A percentile compares a stretch with the other conserved stretches of the same genome.
Conservation (phyloP, 1,284 basidiomycete species). For the Trichosporon sp. region DNA sequence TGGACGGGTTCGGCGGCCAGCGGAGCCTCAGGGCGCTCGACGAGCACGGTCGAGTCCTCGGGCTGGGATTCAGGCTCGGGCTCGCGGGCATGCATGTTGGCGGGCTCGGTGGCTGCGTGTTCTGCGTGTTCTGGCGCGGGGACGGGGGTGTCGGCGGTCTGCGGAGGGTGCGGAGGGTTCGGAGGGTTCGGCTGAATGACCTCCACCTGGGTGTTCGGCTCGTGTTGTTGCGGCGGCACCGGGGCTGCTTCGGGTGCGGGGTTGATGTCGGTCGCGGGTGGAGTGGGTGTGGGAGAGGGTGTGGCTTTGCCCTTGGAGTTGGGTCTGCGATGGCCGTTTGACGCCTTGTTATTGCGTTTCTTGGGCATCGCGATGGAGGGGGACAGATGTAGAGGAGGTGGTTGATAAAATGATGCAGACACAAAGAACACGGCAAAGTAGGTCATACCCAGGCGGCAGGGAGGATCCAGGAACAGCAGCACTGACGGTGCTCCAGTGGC, state of each 20-base stretch:
- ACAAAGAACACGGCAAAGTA: not conserved
- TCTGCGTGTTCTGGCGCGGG: not conserved
- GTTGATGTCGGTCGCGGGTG: not conserved
- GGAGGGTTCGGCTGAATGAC: not conserved
- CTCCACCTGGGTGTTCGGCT: constrained; percentile 6
- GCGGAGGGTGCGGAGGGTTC: not conserved
- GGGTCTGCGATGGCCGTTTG: not conserved
- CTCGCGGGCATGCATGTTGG: not conserved
- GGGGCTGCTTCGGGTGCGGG: not conserved
- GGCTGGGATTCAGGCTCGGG: not conserved
- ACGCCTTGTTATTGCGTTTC: constrained; percentile 5
- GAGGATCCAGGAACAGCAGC: not conserved
- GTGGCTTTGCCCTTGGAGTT: not conserved
- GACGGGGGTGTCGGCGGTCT: too few relatives aligned
- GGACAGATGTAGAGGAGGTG: not conserved
- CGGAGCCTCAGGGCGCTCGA: not conserved
- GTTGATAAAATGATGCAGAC: not conserved
- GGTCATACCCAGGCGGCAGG: not conserved
- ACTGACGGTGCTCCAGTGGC: too few relatives aligned
- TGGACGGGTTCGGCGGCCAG: not conserved
- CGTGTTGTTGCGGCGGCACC: not conserved
- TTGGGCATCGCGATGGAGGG: not conserved
- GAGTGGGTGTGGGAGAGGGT: not conserved
- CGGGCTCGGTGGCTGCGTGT: not conserved
- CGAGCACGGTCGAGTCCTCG: constrained; percentile 14